Conservation (phyloP, 345 rosid species). For the Salix arbutifolia region DNA sequence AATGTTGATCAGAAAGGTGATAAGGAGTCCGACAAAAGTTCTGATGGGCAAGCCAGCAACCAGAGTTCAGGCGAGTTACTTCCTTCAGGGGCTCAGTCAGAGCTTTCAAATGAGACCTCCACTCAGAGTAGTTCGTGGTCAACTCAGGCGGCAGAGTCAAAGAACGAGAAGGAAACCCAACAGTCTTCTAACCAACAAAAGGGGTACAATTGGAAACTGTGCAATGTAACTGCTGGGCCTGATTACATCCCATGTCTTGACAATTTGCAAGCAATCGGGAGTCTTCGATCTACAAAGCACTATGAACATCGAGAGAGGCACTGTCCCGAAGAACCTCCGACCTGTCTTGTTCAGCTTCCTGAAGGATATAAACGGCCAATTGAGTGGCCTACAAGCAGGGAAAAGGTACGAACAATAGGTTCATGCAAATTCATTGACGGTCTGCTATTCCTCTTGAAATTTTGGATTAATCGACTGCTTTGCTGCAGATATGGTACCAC, state of each 20-base stretch:
- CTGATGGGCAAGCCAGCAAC: conserved; percentile 43
- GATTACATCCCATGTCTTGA: conserved; percentile 98
- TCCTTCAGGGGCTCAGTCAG: conserved; percentile 80
- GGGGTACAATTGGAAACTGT: conserved; percentile 66
- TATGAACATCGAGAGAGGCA: conserved; percentile 98
- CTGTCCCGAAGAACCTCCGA: conserved; percentile 81
- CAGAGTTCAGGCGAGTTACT: conserved; percentile 48
- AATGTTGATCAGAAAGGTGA: conserved; percentile 37
- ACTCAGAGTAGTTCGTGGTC: conserved; percentile 70
- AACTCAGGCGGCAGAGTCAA: conserved; percentile 89
- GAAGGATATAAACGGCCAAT: conserved; percentile 74
- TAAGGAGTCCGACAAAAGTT: conserved; percentile 39
- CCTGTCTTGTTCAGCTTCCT: conserved; percentile 86
- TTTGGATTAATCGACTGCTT: conserved; percentile 9
- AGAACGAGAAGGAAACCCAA: conserved; percentile 74
- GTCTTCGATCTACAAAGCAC: conserved; percentile 70
- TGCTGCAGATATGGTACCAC: conserved; percentile 76
- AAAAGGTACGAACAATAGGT: conserved; percentile 49
- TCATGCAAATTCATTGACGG: not conserved
- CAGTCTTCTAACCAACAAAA: conserved; percentile 38
- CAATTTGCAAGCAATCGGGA: conserved; percentile 72
- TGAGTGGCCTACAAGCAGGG: conserved; percentile 96
- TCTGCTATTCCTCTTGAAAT: not conserved
- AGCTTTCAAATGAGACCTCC: conserved; percentile 69
- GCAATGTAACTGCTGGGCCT: conserved; percentile 84